Base-by-base conservation (phyloP, 116 monocot species). In the Papilionanthe hybrid region DNA sequence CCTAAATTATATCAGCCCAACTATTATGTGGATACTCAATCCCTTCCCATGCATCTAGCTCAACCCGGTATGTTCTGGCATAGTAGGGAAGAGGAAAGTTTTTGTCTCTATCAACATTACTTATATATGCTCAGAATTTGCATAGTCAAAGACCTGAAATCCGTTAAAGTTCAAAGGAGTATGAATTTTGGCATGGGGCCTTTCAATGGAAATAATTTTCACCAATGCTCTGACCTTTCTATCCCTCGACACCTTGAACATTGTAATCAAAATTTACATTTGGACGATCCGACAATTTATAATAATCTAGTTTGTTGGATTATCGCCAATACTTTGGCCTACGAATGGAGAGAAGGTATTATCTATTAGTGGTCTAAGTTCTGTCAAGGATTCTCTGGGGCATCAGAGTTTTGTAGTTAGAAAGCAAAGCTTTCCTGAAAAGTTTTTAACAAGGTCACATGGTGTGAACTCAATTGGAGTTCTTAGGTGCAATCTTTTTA, bases 361-460 rank as follows among this genome's bases (percentile, higher is more conserved):
- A 48, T 72, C 83, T 78, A 23, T 72, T 22, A 20, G 43, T 60
- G 44, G 25, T 44, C 47, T 11, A 25, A 47, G 7, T 20, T 53
- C 60, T 76, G 29, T 58, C 28, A 75, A 57, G 73, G 55, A 78
- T 43, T 55, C 66, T 19, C 55, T 9, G 11, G 58, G 58, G 18
- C 57, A 76, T 72, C 78, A 79, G 17, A 7, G 60, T 44, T 42
- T 80, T n/a, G n/a, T n/a, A n/a, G n/a, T n/a, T 27, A 53, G 28
- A 23, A 80, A 79, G 7, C 74, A 81, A 17, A 53, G 32, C 55
- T 75, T 75, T 81, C 88, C 85, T 75, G 80, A 80, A 78, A 88
- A 75, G 43, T 83, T 56, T 37, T 73, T 89, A 60, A 84, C 78
- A 23, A 84, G 75, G 30, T 84, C 79, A 27, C 69, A 86, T 73